Conservation (phyloP, 2,329 filamentous ascomycete genomes). For the Fusarium foetens region DNA sequence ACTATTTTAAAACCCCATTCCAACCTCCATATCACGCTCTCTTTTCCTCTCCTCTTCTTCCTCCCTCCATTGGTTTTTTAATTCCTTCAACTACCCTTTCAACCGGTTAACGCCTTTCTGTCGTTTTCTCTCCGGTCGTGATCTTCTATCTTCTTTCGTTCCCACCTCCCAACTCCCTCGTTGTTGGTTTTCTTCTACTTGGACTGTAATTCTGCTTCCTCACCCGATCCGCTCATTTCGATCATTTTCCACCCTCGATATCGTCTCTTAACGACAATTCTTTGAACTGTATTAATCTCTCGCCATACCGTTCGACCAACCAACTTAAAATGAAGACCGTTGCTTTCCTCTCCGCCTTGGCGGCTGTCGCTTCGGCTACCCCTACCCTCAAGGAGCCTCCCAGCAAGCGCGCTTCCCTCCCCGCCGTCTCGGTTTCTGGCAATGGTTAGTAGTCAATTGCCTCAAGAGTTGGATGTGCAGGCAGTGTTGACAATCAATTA, state of each 20-base stretch:
- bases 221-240: conserved; percentile 36
- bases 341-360: conserved; percentile 59
- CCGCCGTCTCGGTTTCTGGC: conserved; percentile 63
- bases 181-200: conserved; percentile 48
- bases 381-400: conserved; percentile 64
- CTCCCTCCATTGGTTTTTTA: conserved; percentile 28
- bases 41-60: conserved; percentile 32
- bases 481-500: conserved; percentile 40
- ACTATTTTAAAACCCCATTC: conserved; percentile 41
- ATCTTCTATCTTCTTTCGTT: conserved; percentile 42
- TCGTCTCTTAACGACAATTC: conserved; percentile 11
- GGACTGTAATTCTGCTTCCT: conserved; percentile 37
- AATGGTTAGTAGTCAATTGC: conserved; percentile 58
- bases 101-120: conserved; percentile 28
- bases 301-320: conserved; percentile 7
- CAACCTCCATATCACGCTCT: conserved; percentile 32
- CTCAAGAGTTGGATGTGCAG: background rate
- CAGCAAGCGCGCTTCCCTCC: conserved; percentile 60
- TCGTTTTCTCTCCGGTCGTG: conserved; percentile 24
- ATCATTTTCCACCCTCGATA: conserved; percentile 16
- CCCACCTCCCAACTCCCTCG: conserved; percentile 49
- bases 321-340: conserved; percentile 60
- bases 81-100: conserved; percentile 35
- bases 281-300: conserved; percentile 23
- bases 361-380: conserved; percentile 58